Base-by-base conservation (phyloP, 768 basidiomycete species). In the Boletus sp. region DNA sequence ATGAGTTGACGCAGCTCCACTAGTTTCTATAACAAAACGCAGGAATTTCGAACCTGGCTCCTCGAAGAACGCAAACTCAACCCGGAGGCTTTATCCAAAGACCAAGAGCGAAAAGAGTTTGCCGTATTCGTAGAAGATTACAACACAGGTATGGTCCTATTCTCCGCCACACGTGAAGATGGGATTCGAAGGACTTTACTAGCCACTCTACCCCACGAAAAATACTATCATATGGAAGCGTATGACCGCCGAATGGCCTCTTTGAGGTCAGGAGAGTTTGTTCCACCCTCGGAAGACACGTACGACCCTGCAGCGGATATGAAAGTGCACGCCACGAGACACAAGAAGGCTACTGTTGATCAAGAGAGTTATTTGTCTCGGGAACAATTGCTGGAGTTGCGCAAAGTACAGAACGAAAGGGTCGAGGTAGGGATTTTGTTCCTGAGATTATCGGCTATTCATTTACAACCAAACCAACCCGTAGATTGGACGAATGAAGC, bases 121-220 rank as follows among this genome's bases (percentile, higher is more conserved):
- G 77, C 83, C 5, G 79, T 80, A 20, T 95, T 89, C 64, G 83
- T 90, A 20, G 91, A 93, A 70, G 91, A 92, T 67, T 92, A 79
- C 67, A 91, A 93, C 64, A 92, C 89, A 32, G 87, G 90, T 86
- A 58, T 32, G 77, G 59, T 41, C 33, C 29, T 55, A 42, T 20
- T 20, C 24, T 54, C 9, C 20, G 35, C 36, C 11, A 29, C 32
- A 35, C 50, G 18, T 48, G 37, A 24, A 36, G 37, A 47, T 44
- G 40, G 29, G 18, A n/a, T n/a, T 24, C 35, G 12, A 65, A 32
- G 2, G 15, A 18, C 15, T 18, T 52, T 49, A 20, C 17, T 57
- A 94, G 94, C 93, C 14, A 97, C 94, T 4, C 79, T 97, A 3
- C 92, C 94, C 10, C 90, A 96, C 65, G 93, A 95, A 70, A 97